Conservation (phyloP, 805 yeast species). For the Candida caryicola region DNA sequence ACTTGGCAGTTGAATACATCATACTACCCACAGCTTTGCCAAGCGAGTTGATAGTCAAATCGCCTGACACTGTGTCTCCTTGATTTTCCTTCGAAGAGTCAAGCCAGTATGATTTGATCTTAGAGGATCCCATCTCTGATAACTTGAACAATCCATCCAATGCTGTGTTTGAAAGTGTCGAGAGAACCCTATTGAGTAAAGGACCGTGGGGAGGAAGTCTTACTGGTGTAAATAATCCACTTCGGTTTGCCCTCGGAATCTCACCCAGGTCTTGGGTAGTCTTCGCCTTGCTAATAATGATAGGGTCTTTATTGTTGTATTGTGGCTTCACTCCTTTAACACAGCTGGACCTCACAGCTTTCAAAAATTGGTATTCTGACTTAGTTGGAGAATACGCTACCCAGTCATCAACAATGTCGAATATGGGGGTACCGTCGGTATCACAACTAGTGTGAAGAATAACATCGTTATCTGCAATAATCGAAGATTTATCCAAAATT, state of each 20-base stretch:
- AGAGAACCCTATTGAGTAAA: conserved; percentile 46
- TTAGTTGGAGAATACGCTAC: conserved; percentile 45
- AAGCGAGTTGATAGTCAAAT: conserved; percentile 26
- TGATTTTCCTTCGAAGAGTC: conserved; percentile 10
- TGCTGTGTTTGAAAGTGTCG: conserved; percentile 50
- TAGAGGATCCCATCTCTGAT: conserved; percentile 48
- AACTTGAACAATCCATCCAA: conserved; percentile 49
- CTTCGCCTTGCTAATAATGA: conserved; percentile 5
- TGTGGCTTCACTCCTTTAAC: background rate
- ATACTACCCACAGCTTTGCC: conserved; percentile 32
- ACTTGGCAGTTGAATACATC: conserved; percentile 33
- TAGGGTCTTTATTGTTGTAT: conserved; percentile 6
- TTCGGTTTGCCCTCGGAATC: background rate
- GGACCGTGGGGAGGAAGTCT: conserved; percentile 47
- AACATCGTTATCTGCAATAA: conserved; percentile 18
- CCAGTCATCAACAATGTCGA: conserved; percentile 51
- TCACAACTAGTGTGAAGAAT: conserved; percentile 29
- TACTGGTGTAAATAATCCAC: conserved; percentile 39
- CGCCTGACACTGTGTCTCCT: conserved; percentile 11
- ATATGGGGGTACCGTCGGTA: conserved; percentile 39
- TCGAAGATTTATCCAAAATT: conserved; percentile 9
- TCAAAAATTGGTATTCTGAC: conserved; percentile 31
- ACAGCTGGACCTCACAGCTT: conserved; percentile 15
- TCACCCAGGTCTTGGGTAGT: background rate
- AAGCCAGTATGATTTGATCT: conserved; percentile 38